Evolutionary conservation across 2,329 filamentous ascomycete species (phyloP).

Genomic region (Emericellopsis cladophorae): DNA sequence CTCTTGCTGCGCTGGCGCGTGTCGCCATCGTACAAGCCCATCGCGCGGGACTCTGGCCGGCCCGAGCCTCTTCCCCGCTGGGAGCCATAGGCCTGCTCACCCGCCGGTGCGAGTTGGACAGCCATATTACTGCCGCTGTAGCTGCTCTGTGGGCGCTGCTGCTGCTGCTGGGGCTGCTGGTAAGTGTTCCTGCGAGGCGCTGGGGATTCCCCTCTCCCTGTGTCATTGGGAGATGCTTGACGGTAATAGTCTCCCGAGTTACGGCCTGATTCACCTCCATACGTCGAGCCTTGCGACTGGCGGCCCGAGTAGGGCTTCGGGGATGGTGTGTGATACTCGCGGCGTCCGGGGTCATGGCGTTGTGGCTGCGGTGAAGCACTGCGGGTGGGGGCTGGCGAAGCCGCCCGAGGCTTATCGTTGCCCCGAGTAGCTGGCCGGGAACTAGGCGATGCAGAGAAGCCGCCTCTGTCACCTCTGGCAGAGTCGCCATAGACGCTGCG

Average conservation of each 20-base stretch:
- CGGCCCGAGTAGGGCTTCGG: slow-evolving; percentile 49
- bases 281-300: slow-evolving; percentile 13
- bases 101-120: slow-evolving; percentile 49
- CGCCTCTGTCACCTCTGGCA: slow-evolving; percentile 16
- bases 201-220: slow-evolving; percentile 1
- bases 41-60: slow-evolving; percentile 35
- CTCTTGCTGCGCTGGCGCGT: slow-evolving; percentile 63
- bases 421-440: slow-evolving; percentile 48
- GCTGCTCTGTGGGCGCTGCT: slow-evolving; percentile 34
- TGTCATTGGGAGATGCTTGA: slow-evolving; percentile 1
- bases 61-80: slow-evolving; percentile 33
- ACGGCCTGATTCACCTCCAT: slow-evolving; percentile 15
- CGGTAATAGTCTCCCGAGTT: slow-evolving; percentile 2
- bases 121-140: slow-evolving; percentile 46
- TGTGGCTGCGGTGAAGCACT: slow-evolving; percentile 50
- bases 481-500: slow-evolving; percentile 57
- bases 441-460: slow-evolving; percentile 17
- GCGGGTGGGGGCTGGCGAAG: slow-evolving; percentile 58
- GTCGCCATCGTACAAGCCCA: slow-evolving; percentile 43
- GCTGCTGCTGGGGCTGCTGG: slow-evolving; percentile 1
- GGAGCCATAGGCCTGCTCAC: slow-evolving; percentile 47
- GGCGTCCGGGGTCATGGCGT: slow-evolving; percentile 32
- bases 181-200: slow-evolving; percentile 8
- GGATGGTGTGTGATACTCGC: slow-evolving; percentile 36
- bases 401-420: slow-evolving; percentile 43